phyloP scores from a whole-genome alignment of 345 rosid species.

The rapeseed (Brassica napus) region DNA sequence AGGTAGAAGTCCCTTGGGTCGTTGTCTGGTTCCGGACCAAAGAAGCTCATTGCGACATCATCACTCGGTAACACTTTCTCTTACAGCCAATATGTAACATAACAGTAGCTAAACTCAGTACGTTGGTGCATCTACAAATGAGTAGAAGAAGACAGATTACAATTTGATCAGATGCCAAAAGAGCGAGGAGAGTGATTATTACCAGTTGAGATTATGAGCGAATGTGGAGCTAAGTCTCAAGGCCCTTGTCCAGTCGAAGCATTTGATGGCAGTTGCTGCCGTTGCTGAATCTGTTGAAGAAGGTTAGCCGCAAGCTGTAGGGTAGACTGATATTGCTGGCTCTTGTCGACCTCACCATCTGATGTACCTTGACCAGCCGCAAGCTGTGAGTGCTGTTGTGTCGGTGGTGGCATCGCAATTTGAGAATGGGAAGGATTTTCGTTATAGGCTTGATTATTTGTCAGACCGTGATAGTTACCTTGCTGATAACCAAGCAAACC shows the following conservation, averaged over 20 bases:
- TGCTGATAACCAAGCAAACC: constrained; percentile 49
- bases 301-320: constrained; percentile 72
- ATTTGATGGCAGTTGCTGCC: constrained; percentile 51
- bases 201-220: constrained; percentile 40
- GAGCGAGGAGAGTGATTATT: constrained; percentile 26
- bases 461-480: constrained; percentile 39
- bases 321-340: no score
- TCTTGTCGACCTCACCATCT: no score
- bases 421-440: constrained; percentile 52
- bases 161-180: not conserved
- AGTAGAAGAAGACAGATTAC: not conserved
- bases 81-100: constrained; percentile 2
- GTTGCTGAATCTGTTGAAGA: constrained; percentile 81
- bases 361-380: constrained; percentile 38
- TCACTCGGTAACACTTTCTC: constrained; percentile 10
- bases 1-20: not conserved
- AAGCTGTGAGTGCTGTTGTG: constrained; percentile 56
- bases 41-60: constrained; percentile 13
- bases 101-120: not conserved
- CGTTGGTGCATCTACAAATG: not conserved
- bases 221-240: constrained; percentile 40
- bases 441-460: constrained; percentile 53
- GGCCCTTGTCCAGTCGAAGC: constrained; percentile 48
- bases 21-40: constrained; percentile 21
- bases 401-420: constrained; percentile 42